These are phyloP conservation scores for Xylariaceae sp. DNA, from an alignment of 2,329 filamentous ascomycete genomes.

Conservation along the genomic window DNA sequence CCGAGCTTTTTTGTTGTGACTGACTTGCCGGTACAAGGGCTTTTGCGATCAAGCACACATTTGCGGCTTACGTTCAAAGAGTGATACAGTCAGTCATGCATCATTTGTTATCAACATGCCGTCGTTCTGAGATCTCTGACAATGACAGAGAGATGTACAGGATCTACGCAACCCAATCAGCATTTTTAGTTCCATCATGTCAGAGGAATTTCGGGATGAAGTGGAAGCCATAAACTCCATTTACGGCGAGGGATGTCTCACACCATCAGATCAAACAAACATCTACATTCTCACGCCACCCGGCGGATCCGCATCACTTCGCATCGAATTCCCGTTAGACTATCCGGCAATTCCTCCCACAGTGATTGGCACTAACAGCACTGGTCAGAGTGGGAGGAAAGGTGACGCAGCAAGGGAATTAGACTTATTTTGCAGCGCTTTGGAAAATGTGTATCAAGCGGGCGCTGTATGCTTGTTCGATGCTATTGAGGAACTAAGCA, in stretches of 20 bases:
- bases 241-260: constrained; percentile 67
- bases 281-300: constrained; percentile 67
- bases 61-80: no score
- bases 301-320: constrained; percentile 54
- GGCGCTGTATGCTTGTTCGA: constrained; percentile 88
- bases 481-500: constrained; percentile 72
- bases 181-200: constrained; percentile 43
- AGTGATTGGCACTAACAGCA: constrained; percentile 76
- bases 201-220: constrained; percentile 66
- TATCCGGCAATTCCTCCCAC: constrained; percentile 76
- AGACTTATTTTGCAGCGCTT: constrained; percentile 63
- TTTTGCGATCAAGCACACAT: no score
- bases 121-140: no score
- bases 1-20: no score
- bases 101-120: no score
- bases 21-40: no score
- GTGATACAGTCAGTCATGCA: no score
- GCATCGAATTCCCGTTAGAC: constrained; percentile 64
- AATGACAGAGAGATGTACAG: not conserved
- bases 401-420: constrained; percentile 72
- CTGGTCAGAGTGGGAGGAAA: constrained; percentile 63
- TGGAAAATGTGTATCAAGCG: constrained; percentile 65
- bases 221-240: constrained; percentile 82
- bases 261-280: constrained; percentile 37
- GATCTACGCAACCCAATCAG: not conserved